Base-by-base conservation (phyloP, 2,329 filamentous ascomycete genomes). In the Pestalotiopsis fici region DNA sequence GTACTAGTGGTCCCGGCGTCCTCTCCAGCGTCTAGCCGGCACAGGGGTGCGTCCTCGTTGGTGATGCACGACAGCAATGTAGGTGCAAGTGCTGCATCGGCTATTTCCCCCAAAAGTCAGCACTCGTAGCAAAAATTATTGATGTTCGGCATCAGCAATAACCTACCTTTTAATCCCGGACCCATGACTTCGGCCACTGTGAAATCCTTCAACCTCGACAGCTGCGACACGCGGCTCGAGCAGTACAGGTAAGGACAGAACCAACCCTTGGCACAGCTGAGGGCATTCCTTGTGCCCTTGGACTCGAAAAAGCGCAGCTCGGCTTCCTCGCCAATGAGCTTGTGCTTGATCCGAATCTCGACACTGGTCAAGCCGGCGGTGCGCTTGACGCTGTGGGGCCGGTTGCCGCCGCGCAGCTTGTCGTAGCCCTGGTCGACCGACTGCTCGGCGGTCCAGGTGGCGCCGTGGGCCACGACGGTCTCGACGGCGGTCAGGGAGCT, bases 201-300 rank as follows among this genome's bases (percentile, higher is more conserved):
- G 25, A 71, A 71, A 31, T 71, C 70, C 55, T 68, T 71, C 21
- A 50, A 65, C 18, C 70, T 63, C 31, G 70, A 50, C 18, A 71
- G 63, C 69, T 69, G 65, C 3, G 69, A 65, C 28, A 67, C 70
- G 11, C 70, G 65, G 54, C 69, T 69, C 13, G 65, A 67, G 31
- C 67, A 66, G 25, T 71, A 71, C 63, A 71, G 31, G 13, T 71
- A 71, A 2, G 70, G 70, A 35, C 70, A 71, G 47, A 71, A 71
- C 70, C 70, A 71, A 4, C 69, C 70, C 63, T 68, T 71, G n/a
- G 69, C 67, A n/a, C 69, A 71, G 6, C 50, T 65, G 55, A 69
- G 59, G 59, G 65, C 64, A 64, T 71, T 64, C 4, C 28, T 56
- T 7, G 70, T 65, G 12, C 65, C 59, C 21, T 65, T 39, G 15